Evolutionary conservation across 768 basidiomycete species (phyloP).

Genomic region (Mycena olivaceomarginata): DNA sequence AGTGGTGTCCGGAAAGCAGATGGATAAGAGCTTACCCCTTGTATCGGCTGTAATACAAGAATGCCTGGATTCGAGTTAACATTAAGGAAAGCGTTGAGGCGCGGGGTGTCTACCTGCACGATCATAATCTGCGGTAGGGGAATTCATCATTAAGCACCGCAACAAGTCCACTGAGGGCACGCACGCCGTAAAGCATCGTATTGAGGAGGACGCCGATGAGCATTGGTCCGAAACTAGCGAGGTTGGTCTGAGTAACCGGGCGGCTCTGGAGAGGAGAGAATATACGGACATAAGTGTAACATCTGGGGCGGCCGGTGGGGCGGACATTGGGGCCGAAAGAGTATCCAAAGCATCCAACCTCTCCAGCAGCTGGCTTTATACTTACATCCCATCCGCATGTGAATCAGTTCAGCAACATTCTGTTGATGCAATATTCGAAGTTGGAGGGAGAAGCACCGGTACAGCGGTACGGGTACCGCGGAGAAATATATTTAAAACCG

Average conservation of each 20-base stretch:
- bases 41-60: slow-evolving; percentile 34
- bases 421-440: no score
- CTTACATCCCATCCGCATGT: background rate
- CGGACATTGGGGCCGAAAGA: background rate
- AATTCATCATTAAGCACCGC: background rate
- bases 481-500: no score
- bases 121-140: slow-evolving; percentile 1
- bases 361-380: background rate
- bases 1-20: background rate
- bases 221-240: slow-evolving; percentile 27
- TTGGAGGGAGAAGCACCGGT: no score
- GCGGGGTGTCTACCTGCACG: slow-evolving; percentile 13
- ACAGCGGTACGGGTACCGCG: no score
- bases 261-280: background rate
- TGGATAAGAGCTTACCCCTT: background rate
- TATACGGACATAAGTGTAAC: slow-evolving; percentile 30
- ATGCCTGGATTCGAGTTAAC: slow-evolving; percentile 14
- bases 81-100: no score
- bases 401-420: background rate
- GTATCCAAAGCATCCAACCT: background rate
- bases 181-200: slow-evolving; percentile 35
- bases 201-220: slow-evolving; percentile 36
- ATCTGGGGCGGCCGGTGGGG: slow-evolving; percentile 15
- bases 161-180: background rate
- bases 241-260: background rate